phyloP scores from a whole-genome alignment of 768 basidiomycete genomes.

The Russula virescens region DNA sequence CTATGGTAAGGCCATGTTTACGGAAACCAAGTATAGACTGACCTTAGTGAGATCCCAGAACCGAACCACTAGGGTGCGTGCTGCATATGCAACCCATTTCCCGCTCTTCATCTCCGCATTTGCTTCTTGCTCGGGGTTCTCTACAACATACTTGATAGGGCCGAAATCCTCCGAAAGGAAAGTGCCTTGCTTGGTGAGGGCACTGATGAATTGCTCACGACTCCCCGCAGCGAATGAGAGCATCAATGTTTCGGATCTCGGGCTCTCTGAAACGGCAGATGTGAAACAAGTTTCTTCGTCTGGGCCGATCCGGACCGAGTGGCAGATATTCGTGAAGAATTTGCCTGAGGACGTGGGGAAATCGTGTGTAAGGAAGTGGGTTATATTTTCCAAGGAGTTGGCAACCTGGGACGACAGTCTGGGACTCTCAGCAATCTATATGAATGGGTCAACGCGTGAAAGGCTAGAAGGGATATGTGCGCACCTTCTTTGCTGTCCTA shows the following conservation, averaged over 20 bases:
- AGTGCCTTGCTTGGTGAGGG: constrained; percentile 31
- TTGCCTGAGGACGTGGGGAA: constrained; percentile 40
- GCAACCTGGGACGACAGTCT: constrained; percentile 33
- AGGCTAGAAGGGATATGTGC: constrained; percentile 5
- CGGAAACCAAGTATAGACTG: constrained; percentile 22
- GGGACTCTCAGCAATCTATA: constrained; percentile 19
- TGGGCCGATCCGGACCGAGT: constrained; percentile 29
- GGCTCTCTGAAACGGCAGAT: constrained; percentile 31
- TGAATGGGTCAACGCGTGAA: background rate
- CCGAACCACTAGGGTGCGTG: constrained; percentile 62
- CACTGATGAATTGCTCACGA: constrained; percentile 46
- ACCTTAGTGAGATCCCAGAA: constrained; percentile 87
- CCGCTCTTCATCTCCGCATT: constrained; percentile 73
- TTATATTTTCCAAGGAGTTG: constrained; percentile 45
- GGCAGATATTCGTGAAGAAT: constrained; percentile 49
- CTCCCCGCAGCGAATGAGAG: constrained; percentile 46
- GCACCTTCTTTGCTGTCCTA: constrained; percentile 33
- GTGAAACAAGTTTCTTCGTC: constrained; percentile 38
- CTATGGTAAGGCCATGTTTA: background rate
- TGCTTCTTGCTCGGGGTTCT: constrained; percentile 41
- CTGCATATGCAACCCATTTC: constrained; percentile 88
- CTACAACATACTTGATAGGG: constrained; percentile 48
- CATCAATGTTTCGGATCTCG: constrained; percentile 41
- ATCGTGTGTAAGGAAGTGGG: constrained; percentile 41
- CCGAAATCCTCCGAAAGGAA: constrained; percentile 32